A percentile compares a stretch with the other conserved stretches of the same genome.
Evolutionary conservation across 495 filamentous ascomycete species (phyloP).

Genomic region (Bacidia gigantensis): DNA sequence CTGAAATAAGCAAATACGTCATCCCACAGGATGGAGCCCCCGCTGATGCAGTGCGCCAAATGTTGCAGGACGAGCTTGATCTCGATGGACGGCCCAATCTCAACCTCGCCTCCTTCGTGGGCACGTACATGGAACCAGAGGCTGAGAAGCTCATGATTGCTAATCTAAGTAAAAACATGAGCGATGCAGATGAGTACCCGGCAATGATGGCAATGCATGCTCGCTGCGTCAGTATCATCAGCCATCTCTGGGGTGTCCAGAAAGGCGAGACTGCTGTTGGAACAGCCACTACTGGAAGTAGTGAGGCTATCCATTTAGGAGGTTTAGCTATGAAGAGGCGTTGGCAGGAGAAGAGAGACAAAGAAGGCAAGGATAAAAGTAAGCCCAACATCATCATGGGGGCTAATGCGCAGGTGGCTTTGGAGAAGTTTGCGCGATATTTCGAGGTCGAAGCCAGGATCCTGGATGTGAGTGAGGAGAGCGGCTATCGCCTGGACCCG

Average conservation of each 20-base stretch:
- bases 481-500: slow-evolving; percentile 48
- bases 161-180: slow-evolving; percentile 53
- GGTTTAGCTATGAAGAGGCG: slow-evolving; percentile 67
- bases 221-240: slow-evolving; percentile 49
- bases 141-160: slow-evolving; percentile 52
- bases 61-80: slow-evolving; percentile 62
- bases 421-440: slow-evolving; percentile 59
- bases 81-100: slow-evolving; percentile 60
- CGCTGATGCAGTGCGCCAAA: slow-evolving; percentile 49
- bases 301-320: slow-evolving; percentile 61
- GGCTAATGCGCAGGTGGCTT: slow-evolving; percentile 60
- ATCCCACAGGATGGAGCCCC: slow-evolving; percentile 50
- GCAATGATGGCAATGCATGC: slow-evolving; percentile 61
- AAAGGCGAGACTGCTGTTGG: slow-evolving; percentile 56
- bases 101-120: slow-evolving; percentile 59
- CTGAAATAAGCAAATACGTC: slow-evolving; percentile 53
- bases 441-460: slow-evolving; percentile 67
- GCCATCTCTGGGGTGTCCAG: slow-evolving; percentile 53
- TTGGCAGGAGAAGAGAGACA: slow-evolving; percentile 54
- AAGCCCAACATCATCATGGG: slow-evolving; percentile 70
- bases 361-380: slow-evolving; percentile 44
- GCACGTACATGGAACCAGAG: slow-evolving; percentile 57
- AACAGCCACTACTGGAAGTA: slow-evolving; percentile 58
- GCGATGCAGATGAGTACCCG: slow-evolving; percentile 65
- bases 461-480: slow-evolving; percentile 50